Base-by-base conservation (phyloP, 1,284 basidiomycete genomes). In the Apiotrichum mycotoxinovorans region DNA sequence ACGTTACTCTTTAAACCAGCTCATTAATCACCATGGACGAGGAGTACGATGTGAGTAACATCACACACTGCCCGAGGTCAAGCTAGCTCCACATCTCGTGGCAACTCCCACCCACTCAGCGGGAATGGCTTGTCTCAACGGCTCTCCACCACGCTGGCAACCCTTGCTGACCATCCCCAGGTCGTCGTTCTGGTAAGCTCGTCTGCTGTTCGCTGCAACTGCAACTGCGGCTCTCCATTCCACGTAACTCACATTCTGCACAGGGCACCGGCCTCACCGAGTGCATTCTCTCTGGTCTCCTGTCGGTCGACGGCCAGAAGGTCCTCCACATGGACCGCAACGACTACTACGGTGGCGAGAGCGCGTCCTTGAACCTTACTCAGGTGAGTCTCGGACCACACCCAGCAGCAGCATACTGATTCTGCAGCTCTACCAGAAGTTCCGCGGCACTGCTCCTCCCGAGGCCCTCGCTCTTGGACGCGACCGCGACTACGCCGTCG, bases 311-410 rank as follows among this genome's bases (percentile, higher is more conserved):
- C 73, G 95, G 95, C 69, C 97, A 98, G 84, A 99, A 98, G 82
- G 96, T 99, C 66, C 86, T 99, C 43, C 96, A 99, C 80, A 98
- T 99, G 85, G 96, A 99, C 80, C 84, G 95, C 66, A 98, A 98
- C 74, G 92, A 98, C 79, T 98, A 98, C 80, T 99, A 99, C 67
- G 96, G 96, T 57, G 96, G 90, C 60, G 96, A 98, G 74, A 92
- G 91, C 73, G 96, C 96, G 52, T 94, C 90, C 79, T 81, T 98
- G 76, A 98, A 98, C 81, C 80, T 99, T 66, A 96, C 94, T 20
- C 95, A 98, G 85, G 93, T 89, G 70, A 65, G 82, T 11, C 40
- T n/a, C 7, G 17, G 11, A n/a, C n/a, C n/a, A n/a, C n/a, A n/a
- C n/a, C n/a, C n/a, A n/a, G n/a, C n/a, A n/a, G n/a, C n/a, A n/a